Evolutionary conservation across 208 protist genomes (phyloP).

Genomic region (Acanthamoeba healyi): DNA sequence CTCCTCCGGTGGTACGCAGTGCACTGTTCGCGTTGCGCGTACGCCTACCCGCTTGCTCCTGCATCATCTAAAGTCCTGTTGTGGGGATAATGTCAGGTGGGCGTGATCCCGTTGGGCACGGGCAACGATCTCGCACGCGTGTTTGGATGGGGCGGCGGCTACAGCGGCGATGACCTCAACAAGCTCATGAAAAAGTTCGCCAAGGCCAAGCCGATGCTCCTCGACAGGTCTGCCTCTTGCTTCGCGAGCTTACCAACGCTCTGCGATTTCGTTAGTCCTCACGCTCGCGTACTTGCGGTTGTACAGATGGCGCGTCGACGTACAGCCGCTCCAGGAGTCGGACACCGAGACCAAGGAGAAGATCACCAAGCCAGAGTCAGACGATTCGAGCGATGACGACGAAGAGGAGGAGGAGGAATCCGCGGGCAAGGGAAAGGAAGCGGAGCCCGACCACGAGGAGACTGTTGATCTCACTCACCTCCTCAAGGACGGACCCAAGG

Average conservation of each 20-base stretch:
- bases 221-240: background rate
- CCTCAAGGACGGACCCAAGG: slow-evolving; percentile 4
- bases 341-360: background rate
- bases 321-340: slow-evolving; percentile 1
- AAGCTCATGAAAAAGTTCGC: slow-evolving; percentile 50
- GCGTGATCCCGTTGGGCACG: slow-evolving; percentile 64
- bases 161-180: slow-evolving; percentile 37
- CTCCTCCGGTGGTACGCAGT: background rate
- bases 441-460: background rate
- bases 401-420: background rate
- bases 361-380: background rate
- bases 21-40: background rate
- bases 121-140: slow-evolving; percentile 59
- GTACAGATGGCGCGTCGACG: slow-evolving; percentile 19
- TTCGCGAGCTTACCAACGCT: background rate
- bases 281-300: background rate
- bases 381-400: background rate
- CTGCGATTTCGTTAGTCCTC: background rate
- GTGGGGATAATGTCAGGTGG: too few relatives aligned
- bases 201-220: background rate
- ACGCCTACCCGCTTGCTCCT: too few relatives aligned
- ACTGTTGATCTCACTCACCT: background rate
- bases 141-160: slow-evolving; percentile 67
- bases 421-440: slow-evolving; percentile 10
- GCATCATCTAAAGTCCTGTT: too few relatives aligned